phyloP scores from a whole-genome alignment of 2,329 filamentous ascomycete species.

The Exophiala alcalophila region DNA sequence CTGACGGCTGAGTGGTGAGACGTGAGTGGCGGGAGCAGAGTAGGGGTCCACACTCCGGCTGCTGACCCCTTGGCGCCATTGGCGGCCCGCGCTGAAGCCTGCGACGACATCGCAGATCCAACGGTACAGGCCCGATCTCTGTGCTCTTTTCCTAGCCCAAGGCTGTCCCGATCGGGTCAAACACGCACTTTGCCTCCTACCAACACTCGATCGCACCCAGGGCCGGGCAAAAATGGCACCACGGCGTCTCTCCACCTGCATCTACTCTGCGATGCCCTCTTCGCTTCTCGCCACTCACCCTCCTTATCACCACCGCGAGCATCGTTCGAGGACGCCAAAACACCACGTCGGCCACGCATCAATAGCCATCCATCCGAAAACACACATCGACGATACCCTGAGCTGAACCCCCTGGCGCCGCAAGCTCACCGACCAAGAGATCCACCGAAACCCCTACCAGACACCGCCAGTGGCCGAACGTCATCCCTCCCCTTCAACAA shows the following conservation, averaged over 20 bases:
- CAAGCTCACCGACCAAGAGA: not conserved
- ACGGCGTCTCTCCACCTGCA: slow-evolving; percentile 1
- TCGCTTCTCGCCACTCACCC: slow-evolving; percentile 3
- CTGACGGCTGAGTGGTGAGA: too few relatives aligned
- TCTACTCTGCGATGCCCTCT: slow-evolving; percentile 1
- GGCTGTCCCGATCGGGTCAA: slow-evolving; percentile 25
- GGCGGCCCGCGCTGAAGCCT: not conserved
- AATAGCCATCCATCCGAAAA: not conserved
- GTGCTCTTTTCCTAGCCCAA: slow-evolving; percentile 14
- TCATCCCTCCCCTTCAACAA: too few relatives aligned
- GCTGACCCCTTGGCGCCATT: slow-evolving; percentile 11
- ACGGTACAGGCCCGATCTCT: slow-evolving; percentile 20
- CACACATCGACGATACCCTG: not conserved
- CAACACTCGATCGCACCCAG: not conserved
- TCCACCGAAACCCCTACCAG: not conserved
- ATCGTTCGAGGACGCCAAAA: not conserved
- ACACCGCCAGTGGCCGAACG: too few relatives aligned
- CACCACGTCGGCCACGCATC: not conserved
- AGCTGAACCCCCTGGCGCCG: too few relatives aligned
- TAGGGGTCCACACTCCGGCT: not conserved
- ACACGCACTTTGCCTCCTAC: slow-evolving; percentile 13
- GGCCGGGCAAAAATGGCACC: slow-evolving; percentile 16
- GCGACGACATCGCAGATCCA: slow-evolving; percentile 4
- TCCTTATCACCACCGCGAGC: slow-evolving; percentile 4
- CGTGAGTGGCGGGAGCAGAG: too few relatives aligned